phyloP scores from a whole-genome alignment of 1,284 basidiomycete species.

The Meira miltonrushii region DNA sequence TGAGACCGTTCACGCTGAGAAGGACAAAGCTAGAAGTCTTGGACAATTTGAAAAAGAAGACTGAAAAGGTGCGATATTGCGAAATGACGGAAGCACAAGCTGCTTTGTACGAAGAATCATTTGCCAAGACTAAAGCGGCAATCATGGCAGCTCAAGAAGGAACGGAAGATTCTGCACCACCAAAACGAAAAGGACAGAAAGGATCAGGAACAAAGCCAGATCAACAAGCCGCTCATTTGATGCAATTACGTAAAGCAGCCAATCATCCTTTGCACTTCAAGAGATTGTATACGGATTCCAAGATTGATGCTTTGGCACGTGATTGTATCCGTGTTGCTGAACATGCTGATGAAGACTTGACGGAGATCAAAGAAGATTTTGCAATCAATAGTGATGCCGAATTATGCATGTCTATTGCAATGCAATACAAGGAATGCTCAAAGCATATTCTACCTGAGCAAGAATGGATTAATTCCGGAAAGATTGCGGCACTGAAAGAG shows the following conservation, averaged over 20 bases:
- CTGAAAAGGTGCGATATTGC: conserved; percentile 87
- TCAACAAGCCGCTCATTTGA: conserved; percentile 61
- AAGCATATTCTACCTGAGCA: conserved; percentile 56
- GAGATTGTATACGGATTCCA: conserved; percentile 71
- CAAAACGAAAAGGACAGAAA: conserved; percentile 16
- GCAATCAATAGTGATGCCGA: conserved; percentile 51
- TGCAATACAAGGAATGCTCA: neutral
- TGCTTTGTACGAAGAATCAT: conserved; percentile 76
- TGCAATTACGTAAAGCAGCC: conserved; percentile 92
- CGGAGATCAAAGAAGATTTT: conserved; percentile 48
- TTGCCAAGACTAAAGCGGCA: conserved; percentile 76
- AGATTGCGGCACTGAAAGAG: conserved; percentile 69
- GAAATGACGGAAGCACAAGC: conserved; percentile 80
- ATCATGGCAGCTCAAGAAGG: conserved; percentile 55
- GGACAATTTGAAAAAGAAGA: conserved; percentile 84
- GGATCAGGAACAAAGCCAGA: conserved; percentile 9
- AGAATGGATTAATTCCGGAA: conserved; percentile 84
- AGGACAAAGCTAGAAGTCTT: conserved; percentile 84
- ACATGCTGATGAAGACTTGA: conserved; percentile 42
- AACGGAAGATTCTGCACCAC: conserved; percentile 15
- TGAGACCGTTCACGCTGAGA: conserved; percentile 95
- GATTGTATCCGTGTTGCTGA: conserved; percentile 84
- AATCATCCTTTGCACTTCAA: conserved; percentile 95
- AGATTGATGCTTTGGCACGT: conserved; percentile 69
- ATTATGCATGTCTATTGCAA: conserved; percentile 15